Base-by-base conservation (phyloP, 768 basidiomycete species). In the Xerocomellus chrysenteron region DNA sequence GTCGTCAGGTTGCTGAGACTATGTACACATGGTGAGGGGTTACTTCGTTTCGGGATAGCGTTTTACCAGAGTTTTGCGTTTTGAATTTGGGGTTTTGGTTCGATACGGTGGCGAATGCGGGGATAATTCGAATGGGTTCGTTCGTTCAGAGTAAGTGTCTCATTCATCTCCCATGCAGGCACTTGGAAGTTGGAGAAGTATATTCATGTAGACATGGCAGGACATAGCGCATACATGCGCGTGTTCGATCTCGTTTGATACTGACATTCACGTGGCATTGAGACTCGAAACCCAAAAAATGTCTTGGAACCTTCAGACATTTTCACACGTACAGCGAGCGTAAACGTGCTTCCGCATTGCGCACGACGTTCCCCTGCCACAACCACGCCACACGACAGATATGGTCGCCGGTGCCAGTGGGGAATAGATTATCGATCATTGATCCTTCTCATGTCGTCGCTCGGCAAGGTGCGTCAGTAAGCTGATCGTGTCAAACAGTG, bases 291-390 rank as follows among this genome's bases (percentile, higher is more conserved):
- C 10, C 1, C 12, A 24, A 12, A 5, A 14, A 26, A 26, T 5
- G 10, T 12, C 12, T 12, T 30, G 28, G 30, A 51, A 24, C 13
- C 19, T 11, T 16, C 6, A 33, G 13, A 11, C 50, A 17, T 35
- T 21, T 37, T 43, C 35, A 16, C 21, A 32, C 19, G 37, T 17
- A 4, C 26, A 52, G n/a, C 40, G 28, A 13, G 32, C 9, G 6
- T 14, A 26, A 33, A 51, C 54, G 2, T n/a, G 56, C 54, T 43
- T 44, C 28, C 7, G 16, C 5, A 30, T 8, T 35, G 13, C 13
- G 35, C n/a, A 55, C 57, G 12, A 48, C 50, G 5, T 60, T 57
- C 47, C 75, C 55, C 7, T 59, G 45, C 36, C 48, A 47, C 43
- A 54, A 59, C 46, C 32, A 55, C 51, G 65, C 60, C 26, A 52